Percentiles rank a stretch among this genome's conserved stretches.
Conservation (phyloP, 768 basidiomycete species). For the Pseudohyphozyma bogoriensis region DNA sequence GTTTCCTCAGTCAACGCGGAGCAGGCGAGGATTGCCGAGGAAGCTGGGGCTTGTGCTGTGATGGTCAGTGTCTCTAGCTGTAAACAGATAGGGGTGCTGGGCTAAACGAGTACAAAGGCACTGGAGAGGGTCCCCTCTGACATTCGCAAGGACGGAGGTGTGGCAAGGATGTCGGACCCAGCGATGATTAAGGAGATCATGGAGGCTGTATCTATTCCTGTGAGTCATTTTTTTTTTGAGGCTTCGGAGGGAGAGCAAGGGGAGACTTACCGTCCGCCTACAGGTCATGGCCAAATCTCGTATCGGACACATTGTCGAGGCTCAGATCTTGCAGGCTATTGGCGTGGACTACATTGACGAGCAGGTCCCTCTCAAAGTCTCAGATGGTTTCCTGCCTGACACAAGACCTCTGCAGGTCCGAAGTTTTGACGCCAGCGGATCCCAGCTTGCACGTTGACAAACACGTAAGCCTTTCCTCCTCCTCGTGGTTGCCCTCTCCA, state of each 20-base stretch:
- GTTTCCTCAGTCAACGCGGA: constrained; percentile 47
- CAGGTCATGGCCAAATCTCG: constrained; percentile 62
- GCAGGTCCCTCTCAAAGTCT: constrained; percentile 45
- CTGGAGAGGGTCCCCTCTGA: constrained; percentile 91
- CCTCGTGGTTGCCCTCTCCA: too few species aligned
- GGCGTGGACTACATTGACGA: constrained; percentile 97
- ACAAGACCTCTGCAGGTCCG: constrained; percentile 34
- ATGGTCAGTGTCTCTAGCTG: constrained; percentile 46
- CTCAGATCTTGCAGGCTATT: constrained; percentile 79
- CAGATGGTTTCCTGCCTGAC: too few species aligned
- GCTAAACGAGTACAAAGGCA: constrained; percentile 42
- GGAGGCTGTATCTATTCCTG: constrained; percentile 72
- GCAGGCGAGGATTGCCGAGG: constrained; percentile 90
- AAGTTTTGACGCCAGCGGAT: constrained; percentile 88
- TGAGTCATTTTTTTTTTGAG: not conserved
- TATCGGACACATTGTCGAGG: constrained; percentile 92
- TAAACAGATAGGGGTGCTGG: not conserved
- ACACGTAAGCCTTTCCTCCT: constrained; percentile 19
- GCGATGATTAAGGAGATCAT: constrained; percentile 94
- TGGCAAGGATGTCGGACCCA: constrained; percentile 77
- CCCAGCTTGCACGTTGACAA: constrained; percentile 66
- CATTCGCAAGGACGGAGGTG: constrained; percentile 82
- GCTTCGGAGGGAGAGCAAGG: not conserved
- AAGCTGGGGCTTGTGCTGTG: constrained; percentile 93
- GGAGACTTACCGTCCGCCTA: not conserved